Evolutionary conservation across 441 rosid genomes (phyloP).

Genomic region (Pelargonium australe): DNA sequence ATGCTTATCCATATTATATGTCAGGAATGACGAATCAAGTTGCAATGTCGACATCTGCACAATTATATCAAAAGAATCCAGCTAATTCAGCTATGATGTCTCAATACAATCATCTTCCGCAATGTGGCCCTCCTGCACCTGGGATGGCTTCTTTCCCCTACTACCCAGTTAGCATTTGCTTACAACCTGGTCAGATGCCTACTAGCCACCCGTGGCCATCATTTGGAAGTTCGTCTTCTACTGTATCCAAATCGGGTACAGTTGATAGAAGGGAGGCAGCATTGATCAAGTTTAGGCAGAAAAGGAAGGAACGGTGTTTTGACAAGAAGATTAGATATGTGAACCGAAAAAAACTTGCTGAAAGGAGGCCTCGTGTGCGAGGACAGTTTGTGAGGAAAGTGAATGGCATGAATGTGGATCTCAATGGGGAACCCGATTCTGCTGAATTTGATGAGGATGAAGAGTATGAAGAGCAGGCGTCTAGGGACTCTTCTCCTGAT

Average conservation of each 20-base stretch:
- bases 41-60: conserved; percentile 56
- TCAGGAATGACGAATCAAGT: conserved; percentile 69
- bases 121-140: conserved; percentile 19
- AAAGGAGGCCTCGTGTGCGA: conserved; percentile 92
- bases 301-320: conserved; percentile 85
- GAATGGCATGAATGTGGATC: conserved; percentile 73
- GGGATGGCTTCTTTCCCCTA: conserved; percentile 71
- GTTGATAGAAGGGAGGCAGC: conserved; percentile 91
- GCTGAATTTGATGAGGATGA: conserved; percentile 72
- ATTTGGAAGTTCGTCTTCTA: conserved; percentile 41
- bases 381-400: conserved; percentile 93
- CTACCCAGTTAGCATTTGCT: conserved; percentile 55
- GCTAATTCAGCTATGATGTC: conserved; percentile 40
- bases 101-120: conserved; percentile 65
- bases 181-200: conserved; percentile 62
- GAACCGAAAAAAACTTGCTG: conserved; percentile 82
- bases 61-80: conserved; percentile 44
- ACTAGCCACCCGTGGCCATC: conserved; percentile 53
- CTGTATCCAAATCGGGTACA: conserved; percentile 47
- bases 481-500: conserved; percentile 58
- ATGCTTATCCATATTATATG: conserved; percentile 59
- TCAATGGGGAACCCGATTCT: conserved; percentile 67
- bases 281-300: conserved; percentile 77
- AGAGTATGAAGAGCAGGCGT: conserved; percentile 50
- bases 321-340: conserved; percentile 93